These are phyloP conservation scores for Teratosphaeria viscida DNA, from an alignment of 2,329 filamentous ascomycete genomes.

Conservation along the genomic window DNA sequence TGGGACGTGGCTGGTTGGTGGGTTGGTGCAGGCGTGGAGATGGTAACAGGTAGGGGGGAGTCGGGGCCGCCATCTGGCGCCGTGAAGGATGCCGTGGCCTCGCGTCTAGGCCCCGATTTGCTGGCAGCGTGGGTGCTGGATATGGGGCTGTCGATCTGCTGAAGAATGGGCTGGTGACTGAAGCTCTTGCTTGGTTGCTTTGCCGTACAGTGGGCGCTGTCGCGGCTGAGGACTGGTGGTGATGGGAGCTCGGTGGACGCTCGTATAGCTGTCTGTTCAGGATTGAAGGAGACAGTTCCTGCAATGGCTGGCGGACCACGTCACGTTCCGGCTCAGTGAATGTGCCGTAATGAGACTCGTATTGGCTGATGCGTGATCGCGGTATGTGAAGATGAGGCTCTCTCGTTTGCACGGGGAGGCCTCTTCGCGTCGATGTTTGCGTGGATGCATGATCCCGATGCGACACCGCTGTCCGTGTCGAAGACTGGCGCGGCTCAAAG, in stretches of 20 bases:
- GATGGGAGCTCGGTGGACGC: not conserved
- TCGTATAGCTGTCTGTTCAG: not conserved
- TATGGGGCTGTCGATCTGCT: not conserved
- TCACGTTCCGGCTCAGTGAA: not conserved
- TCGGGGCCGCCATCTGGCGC: not conserved
- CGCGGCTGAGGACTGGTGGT: constrained; percentile 30
- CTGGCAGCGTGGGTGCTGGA: not conserved
- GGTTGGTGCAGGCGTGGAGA: not conserved
- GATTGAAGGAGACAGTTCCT: not conserved
- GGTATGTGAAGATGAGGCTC: not conserved
- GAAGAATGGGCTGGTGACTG: not conserved
- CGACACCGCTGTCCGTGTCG: not conserved
- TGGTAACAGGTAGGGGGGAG: not conserved
- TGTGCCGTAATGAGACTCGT: constrained; percentile 3
- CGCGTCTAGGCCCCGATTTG: not conserved
- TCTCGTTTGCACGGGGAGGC: not conserved
- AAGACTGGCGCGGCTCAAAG: not conserved
- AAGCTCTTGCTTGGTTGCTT: not conserved
- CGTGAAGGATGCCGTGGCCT: not conserved
- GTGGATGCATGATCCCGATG: not conserved
- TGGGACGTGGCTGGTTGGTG: not conserved
- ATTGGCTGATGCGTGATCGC: not conserved
- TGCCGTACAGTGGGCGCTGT: constrained; percentile 19
- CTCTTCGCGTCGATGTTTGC: not conserved
- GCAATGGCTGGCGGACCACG: not conserved